Base-by-base conservation (phyloP, 148 eudicot species). In the Suaeda aralocaspica region DNA sequence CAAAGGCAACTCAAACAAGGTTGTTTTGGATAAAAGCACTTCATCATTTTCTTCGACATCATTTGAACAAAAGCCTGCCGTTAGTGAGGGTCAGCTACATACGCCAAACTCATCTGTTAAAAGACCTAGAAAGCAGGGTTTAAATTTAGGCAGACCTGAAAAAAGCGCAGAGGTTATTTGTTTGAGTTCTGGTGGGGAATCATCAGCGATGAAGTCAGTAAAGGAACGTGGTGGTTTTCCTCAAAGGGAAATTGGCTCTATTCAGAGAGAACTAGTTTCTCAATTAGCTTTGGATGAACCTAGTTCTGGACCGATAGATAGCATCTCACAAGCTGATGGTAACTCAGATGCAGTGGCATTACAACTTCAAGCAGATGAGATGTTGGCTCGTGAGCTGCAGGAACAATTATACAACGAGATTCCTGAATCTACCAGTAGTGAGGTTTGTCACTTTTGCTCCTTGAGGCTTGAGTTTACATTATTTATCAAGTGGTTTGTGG, bases 341-440 rank as follows among this genome's bases (percentile, higher is more conserved):
- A 85, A 77, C 63, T 69, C 76, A 28, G 86, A 85, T 78, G 84
- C 77, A 45, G 86, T 76, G 82, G 83, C 85, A 24, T 67, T 78
- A 70, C 99, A 94, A 72, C 59, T 89, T 52, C 86, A 94, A 78
- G 88, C 82, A 58, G 99, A 94, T 89, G 99, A 91, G 79, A 83
- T 74, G 83, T 74, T 94, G 81, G 99, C 99, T 56, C 83, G 87
- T 77, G 87, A 89, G 73, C 91, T 94, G 45, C 99, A 94, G 82
- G 96, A 91, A 74, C 96, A 94, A 68, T 72, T 94, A 63, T 94
- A 94, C 70, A 88, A 80, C 81, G 99, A 91, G 77, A 67, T 63
- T 25, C 80, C 83, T 49, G 86, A 50, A 58, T 68, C 78, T 72
- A 78, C 77, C 71, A 59, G 42, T 80, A 71, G 50, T 18, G 91